A percentile compares a stretch with the other conserved stretches of the same genome.
These are phyloP conservation scores for Periconia sp. DNA, from an alignment of 2,329 filamentous ascomycete species.

Conservation along the genomic window DNA sequence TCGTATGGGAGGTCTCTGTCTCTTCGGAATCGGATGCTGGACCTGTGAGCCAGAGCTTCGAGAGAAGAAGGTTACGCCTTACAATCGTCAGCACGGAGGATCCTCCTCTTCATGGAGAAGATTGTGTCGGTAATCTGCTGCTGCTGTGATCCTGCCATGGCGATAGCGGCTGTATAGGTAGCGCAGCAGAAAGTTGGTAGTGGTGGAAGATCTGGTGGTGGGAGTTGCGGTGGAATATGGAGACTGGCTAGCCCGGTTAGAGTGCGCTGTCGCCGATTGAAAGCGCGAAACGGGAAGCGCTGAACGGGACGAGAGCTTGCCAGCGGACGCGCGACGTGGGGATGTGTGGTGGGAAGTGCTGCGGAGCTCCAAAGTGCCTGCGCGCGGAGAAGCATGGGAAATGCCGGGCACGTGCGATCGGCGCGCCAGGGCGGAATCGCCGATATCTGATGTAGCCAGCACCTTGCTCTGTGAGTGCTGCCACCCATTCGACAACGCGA, in stretches of 20 bases:
- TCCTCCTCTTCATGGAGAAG: conserved; percentile 47
- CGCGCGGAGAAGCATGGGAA: neutral
- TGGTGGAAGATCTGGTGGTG: neutral
- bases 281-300: neutral
- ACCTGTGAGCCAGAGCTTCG: conserved; percentile 20
- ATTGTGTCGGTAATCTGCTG: conserved; percentile 49
- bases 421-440: neutral
- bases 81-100: conserved; percentile 44
- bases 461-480: neutral
- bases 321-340: conserved; percentile 1
- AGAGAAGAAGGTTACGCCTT: conserved; percentile 12
- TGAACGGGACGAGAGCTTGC: neutral
- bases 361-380: neutral
- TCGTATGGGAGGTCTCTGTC: conserved; percentile 71
- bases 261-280: neutral
- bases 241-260: neutral
- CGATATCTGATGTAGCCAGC: neutral
- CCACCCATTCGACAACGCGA: neutral
- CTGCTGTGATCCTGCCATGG: conserved; percentile 47
- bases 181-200: conserved; percentile 22
- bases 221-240: neutral
- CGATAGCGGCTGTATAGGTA: conserved; percentile 17
- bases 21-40: conserved; percentile 81
- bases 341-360: neutral
- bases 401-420: neutral